Conservation (phyloP, 805 yeast species). For the Wickerhamomyces ciferrii region DNA sequence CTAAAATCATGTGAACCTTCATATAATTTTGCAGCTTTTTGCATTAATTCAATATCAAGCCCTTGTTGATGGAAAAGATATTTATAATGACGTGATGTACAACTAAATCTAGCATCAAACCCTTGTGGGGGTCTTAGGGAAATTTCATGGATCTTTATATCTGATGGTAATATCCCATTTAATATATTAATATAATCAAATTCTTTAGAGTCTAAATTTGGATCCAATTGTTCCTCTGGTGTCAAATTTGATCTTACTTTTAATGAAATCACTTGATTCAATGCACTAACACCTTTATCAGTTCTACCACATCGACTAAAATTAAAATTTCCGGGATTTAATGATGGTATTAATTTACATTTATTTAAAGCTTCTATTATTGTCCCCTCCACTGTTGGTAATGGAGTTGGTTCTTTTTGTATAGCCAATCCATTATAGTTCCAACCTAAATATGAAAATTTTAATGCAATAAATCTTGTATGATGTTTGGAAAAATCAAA, state of each 20-base stretch:
- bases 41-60: slow-evolving; percentile 65
- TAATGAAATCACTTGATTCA: slow-evolving; percentile 89
- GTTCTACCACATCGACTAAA: slow-evolving; percentile 95
- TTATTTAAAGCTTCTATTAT: slow-evolving; percentile 66
- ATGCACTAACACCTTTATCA: slow-evolving; percentile 94
- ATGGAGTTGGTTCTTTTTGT: slow-evolving; percentile 69
- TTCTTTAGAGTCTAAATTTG: slow-evolving; percentile 58
- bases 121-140: slow-evolving; percentile 76
- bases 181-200: slow-evolving; percentile 70
- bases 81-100: slow-evolving; percentile 79
- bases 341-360: slow-evolving; percentile 57
- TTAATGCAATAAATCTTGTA: slow-evolving; percentile 69
- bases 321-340: slow-evolving; percentile 55
- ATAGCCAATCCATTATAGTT: slow-evolving; percentile 85
- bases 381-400: slow-evolving; percentile 83
- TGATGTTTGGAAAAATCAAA: slow-evolving; percentile 64
- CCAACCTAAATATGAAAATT: slow-evolving; percentile 93
- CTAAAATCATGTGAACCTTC: slow-evolving; percentile 86
- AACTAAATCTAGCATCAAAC: slow-evolving; percentile 92
- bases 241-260: slow-evolving; percentile 65
- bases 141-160: slow-evolving; percentile 76
- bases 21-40: slow-evolving; percentile 53
- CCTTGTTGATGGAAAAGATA: slow-evolving; percentile 59
- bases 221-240: slow-evolving; percentile 54
- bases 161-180: slow-evolving; percentile 75